phyloP scores from a whole-genome alignment of 768 basidiomycete genomes.

The Leccinellum albellum region DNA sequence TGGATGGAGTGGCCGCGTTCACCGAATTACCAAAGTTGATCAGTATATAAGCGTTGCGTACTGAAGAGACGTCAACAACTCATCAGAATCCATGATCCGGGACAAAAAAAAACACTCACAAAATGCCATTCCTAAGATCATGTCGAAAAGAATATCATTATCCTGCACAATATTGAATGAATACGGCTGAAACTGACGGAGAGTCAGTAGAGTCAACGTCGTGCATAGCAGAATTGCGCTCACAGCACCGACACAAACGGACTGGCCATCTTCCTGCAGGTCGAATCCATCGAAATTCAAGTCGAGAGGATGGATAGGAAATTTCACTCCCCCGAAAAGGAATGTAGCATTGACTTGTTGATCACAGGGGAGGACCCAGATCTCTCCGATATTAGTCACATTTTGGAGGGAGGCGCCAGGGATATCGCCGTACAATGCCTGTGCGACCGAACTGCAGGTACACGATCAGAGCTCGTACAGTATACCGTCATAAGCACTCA shows the following conservation, averaged over 20 bases:
- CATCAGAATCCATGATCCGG: not conserved
- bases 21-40: slow-evolving; percentile 66
- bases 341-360: slow-evolving; percentile 64
- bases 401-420: slow-evolving; percentile 49
- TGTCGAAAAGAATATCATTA: slow-evolving; percentile 40
- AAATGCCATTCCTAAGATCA: slow-evolving; percentile 73
- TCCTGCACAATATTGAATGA: slow-evolving; percentile 40
- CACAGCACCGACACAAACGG: slow-evolving; percentile 44
- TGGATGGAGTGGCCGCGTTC: slow-evolving; percentile 35
- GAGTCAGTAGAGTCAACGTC: not conserved
- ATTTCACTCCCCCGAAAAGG: slow-evolving; percentile 51
- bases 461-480: slow-evolving; percentile 13
- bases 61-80: slow-evolving; percentile 29
- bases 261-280: slow-evolving; percentile 20
- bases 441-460: slow-evolving; percentile 43
- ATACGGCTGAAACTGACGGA: slow-evolving; percentile 63
- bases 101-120: slow-evolving; percentile 37
- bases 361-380: slow-evolving; percentile 64
- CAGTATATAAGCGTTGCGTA: slow-evolving; percentile 61
- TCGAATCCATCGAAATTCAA: slow-evolving; percentile 32
- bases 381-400: slow-evolving; percentile 37
- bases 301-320: slow-evolving; percentile 68
- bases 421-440: slow-evolving; percentile 58
- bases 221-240: slow-evolving; percentile 12
- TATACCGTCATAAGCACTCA: slow-evolving; percentile 20